Evolutionary conservation across 257 asterid genomes (phyloP).

Genomic region (Solanum pinnatisectum): DNA sequence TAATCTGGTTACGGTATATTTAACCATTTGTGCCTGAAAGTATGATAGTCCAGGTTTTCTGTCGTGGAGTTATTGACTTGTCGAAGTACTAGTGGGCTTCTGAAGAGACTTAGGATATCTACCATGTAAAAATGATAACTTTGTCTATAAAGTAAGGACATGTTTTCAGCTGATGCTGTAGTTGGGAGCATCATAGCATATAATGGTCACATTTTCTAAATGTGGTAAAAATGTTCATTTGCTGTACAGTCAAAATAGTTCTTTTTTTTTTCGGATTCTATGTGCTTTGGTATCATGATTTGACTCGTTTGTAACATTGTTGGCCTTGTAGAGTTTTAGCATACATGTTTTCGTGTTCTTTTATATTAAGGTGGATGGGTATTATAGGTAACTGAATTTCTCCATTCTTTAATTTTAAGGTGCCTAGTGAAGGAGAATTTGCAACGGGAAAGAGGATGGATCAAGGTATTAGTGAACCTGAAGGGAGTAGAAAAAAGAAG

Average conservation of each 20-base stretch:
- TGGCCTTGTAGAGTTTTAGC: background rate
- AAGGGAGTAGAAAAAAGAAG: slow-evolving; percentile 67
- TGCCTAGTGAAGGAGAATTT: slow-evolving; percentile 46
- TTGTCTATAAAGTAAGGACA: background rate
- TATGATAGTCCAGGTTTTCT: background rate
- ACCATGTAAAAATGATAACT: background rate
- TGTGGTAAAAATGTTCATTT: background rate
- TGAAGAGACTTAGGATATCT: background rate
- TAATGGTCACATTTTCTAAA: background rate
- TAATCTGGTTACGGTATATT: background rate
- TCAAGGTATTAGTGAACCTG: slow-evolving; percentile 51
- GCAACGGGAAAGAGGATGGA: slow-evolving; percentile 48
- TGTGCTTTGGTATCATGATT: background rate
- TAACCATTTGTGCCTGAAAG: background rate
- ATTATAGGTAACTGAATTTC: background rate
- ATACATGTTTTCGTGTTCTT: background rate
- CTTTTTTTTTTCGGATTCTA: background rate
- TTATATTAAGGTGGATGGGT: background rate
- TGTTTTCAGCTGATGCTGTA: background rate
- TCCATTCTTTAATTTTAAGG: slow-evolving; percentile 23
- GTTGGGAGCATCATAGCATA: background rate
- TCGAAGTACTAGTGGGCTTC: background rate
- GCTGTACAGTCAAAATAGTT: background rate
- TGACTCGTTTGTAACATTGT: background rate
- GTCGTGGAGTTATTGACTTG: background rate